Percentiles rank a stretch among this genome's conserved stretches.
Evolutionary conservation across 2,329 filamentous ascomycete genomes (phyloP).

Genomic region (Colletotrichum somersetense): DNA sequence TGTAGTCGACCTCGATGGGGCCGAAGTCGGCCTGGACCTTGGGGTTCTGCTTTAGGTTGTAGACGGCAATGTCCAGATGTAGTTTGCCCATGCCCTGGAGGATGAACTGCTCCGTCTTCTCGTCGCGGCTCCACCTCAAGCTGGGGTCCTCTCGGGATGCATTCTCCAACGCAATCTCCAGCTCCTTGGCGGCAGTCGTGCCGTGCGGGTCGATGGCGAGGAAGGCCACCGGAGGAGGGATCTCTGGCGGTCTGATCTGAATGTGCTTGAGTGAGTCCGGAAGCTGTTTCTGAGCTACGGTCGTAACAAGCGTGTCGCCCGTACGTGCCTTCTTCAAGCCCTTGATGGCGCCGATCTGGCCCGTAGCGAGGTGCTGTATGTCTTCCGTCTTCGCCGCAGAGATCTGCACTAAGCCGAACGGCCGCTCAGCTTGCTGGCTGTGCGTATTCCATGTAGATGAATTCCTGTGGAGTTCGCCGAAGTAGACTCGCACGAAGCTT

Average conservation of each 20-base stretch:
- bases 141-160: slow-evolving; percentile 93
- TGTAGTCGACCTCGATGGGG: slow-evolving; percentile 94
- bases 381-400: slow-evolving; percentile 90
- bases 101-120: slow-evolving; percentile 93
- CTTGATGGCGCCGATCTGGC: slow-evolving; percentile 93
- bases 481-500: slow-evolving; percentile 93
- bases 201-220: slow-evolving; percentile 89
- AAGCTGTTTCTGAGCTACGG: slow-evolving; percentile 71
- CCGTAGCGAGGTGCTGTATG: slow-evolving; percentile 81
- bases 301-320: slow-evolving; percentile 89
- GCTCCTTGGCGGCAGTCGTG: slow-evolving; percentile 81
- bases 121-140: slow-evolving; percentile 84
- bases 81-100: slow-evolving; percentile 97
- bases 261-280: slow-evolving; percentile 78
- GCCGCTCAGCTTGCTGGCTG: slow-evolving; percentile 81
- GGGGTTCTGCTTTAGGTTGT: slow-evolving; percentile 89
- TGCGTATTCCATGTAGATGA: slow-evolving; percentile 89
- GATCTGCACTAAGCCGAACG: slow-evolving; percentile 87
- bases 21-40: slow-evolving; percentile 90
- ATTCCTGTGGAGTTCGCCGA: slow-evolving; percentile 81
- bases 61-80: slow-evolving; percentile 91
- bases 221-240: slow-evolving; percentile 96
- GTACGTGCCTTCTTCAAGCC: slow-evolving; percentile 93
- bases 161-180: slow-evolving; percentile 81
- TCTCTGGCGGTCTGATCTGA: slow-evolving; percentile 87